Conservation (phyloP, 2,329 filamentous ascomycete genomes). For the Alternaria sp. region DNA sequence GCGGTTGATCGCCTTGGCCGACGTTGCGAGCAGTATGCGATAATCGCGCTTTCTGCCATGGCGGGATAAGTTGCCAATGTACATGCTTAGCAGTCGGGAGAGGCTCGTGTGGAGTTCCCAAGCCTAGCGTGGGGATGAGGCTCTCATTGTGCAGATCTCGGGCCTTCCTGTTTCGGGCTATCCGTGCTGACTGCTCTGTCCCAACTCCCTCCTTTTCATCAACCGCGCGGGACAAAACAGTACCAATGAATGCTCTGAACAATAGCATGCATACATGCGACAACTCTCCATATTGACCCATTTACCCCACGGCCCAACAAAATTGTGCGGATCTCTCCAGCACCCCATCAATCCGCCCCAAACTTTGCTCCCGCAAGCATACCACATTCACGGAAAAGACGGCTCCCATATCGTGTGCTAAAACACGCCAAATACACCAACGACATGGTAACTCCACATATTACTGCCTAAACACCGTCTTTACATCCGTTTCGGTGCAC, state of each 20-base stretch:
- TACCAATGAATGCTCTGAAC: not conserved
- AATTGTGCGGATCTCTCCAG: constrained; percentile 9
- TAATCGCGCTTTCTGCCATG: constrained; percentile 8
- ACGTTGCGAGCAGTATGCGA: not conserved
- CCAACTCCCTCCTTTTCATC: not conserved
- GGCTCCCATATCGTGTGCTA: constrained; percentile 4
- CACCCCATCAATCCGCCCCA: constrained; percentile 3
- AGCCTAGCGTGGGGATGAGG: constrained; percentile 13
- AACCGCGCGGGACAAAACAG: not conserved
- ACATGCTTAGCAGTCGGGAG: constrained; percentile 14
- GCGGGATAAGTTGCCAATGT: constrained; percentile 16
- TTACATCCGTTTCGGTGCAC: not conserved
- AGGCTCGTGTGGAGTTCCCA: constrained; percentile 12
- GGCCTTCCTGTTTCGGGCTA: constrained; percentile 6
- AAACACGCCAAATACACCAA: constrained; percentile 8
- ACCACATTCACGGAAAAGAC: constrained; percentile 13
- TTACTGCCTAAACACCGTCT: not conserved
- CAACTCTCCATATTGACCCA: not conserved
- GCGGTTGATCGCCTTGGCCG: constrained; percentile 1
- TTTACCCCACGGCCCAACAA: constrained; percentile 8
- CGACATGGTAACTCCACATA: constrained; percentile 2
- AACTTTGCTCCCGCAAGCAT: constrained; percentile 4
- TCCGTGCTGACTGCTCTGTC: not conserved
- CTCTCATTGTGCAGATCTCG: constrained; percentile 9
- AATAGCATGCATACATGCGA: not conserved